Conservation (phyloP, 1,139 yeast genomes). For the Yamadazyma buinensis region DNA sequence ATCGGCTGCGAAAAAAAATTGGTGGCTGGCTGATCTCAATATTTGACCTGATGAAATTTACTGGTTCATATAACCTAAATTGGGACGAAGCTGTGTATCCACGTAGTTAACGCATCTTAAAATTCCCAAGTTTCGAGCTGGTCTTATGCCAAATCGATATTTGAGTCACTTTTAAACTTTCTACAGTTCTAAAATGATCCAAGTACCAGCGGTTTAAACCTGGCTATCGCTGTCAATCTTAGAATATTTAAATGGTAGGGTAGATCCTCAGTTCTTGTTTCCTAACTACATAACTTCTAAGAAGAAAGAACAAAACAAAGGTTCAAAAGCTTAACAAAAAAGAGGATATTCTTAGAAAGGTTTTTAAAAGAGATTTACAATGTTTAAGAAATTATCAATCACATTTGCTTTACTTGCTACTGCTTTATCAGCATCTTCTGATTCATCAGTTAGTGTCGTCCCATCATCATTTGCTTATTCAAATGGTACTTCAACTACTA, state of each 20-base stretch:
- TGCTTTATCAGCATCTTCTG: conserved; percentile 22
- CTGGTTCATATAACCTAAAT: background rate
- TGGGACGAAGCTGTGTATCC: too few relatives aligned
- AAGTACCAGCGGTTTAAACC: too few relatives aligned
- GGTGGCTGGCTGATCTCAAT: conserved; percentile 3
- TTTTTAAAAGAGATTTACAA: background rate
- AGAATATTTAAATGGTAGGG: background rate
- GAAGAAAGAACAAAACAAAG: too few relatives aligned
- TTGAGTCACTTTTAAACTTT: background rate
- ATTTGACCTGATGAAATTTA: too few relatives aligned
- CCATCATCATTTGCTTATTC: conserved; percentile 27
- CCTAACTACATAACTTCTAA: too few relatives aligned
- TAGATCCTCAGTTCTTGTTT: background rate
- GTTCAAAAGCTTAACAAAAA: too few relatives aligned
- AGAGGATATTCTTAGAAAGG: too few relatives aligned
- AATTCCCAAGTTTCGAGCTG: conserved; percentile 2
- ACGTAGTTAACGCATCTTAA: too few relatives aligned
- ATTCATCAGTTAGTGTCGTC: conserved; percentile 13
- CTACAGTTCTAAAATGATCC: conserved; percentile 2
- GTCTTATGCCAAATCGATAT: conserved; percentile 2
- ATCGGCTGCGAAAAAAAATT: conserved; percentile 1
- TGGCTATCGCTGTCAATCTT: too few relatives aligned
- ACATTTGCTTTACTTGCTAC: conserved; percentile 15
- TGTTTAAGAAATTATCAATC: conserved; percentile 4
- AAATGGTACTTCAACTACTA: conserved; percentile 13